Evolutionary conservation across 805 yeast genomes (phyloP).

Genomic region (Ogataea ganodermae): DNA sequence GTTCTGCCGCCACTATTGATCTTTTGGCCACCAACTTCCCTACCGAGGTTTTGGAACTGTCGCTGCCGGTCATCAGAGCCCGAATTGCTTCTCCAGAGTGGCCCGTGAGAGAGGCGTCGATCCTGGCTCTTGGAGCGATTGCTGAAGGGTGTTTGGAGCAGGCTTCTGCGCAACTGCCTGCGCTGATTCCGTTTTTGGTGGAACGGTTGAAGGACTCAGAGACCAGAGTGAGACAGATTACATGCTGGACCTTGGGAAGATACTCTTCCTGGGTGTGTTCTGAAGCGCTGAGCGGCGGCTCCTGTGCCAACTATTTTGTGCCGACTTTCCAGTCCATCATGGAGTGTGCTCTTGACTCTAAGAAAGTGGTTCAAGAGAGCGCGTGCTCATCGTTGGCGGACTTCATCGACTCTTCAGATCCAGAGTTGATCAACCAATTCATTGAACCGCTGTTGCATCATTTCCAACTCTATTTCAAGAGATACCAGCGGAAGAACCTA

Average conservation of each 20-base stretch:
- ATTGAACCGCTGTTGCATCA: slow-evolving; percentile 67
- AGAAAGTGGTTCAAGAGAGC: slow-evolving; percentile 93
- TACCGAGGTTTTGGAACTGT: slow-evolving; percentile 59
- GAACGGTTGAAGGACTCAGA: slow-evolving; percentile 74
- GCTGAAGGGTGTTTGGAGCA: slow-evolving; percentile 83
- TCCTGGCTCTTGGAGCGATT: slow-evolving; percentile 92
- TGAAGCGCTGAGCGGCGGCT: slow-evolving; percentile 63
- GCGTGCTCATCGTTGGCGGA: slow-evolving; percentile 87
- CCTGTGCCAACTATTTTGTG: slow-evolving; percentile 64
- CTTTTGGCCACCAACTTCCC: slow-evolving; percentile 71
- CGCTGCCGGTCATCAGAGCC: slow-evolving; percentile 75
- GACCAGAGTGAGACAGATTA: slow-evolving; percentile 85
- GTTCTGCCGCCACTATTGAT: slow-evolving; percentile 93
- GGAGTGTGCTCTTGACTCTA: slow-evolving; percentile 72
- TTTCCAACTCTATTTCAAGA: slow-evolving; percentile 70
- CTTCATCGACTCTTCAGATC: slow-evolving; percentile 76
- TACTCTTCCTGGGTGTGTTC: slow-evolving; percentile 80
- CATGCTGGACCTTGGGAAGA: slow-evolving; percentile 94
- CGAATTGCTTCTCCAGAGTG: slow-evolving; percentile 71
- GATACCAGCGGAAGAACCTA: slow-evolving; percentile 81
- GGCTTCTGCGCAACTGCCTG: slow-evolving; percentile 72
- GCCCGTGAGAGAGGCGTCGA: slow-evolving; percentile 92
- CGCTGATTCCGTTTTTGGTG: slow-evolving; percentile 80
- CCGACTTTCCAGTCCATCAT: slow-evolving; percentile 81
- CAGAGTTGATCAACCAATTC: slow-evolving; percentile 60